Evolutionary conservation across 2,329 filamentous ascomycete genomes (phyloP).

Genomic region (Cercospora sp.): DNA sequence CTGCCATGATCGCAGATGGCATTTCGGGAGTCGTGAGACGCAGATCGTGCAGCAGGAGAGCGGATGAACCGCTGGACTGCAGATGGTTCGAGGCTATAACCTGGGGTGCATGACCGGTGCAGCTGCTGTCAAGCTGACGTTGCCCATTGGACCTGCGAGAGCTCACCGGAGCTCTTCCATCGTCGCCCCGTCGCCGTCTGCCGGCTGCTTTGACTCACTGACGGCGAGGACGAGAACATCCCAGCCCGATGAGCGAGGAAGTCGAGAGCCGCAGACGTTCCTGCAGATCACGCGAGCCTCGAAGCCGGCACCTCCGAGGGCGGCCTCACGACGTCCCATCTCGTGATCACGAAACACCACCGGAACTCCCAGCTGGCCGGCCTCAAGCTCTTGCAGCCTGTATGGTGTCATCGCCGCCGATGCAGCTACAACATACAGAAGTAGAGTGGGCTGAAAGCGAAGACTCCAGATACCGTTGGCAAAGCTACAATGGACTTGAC

Average conservation of each 20-base stretch:
- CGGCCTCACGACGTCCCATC: background rate
- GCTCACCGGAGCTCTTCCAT: conserved; percentile 1
- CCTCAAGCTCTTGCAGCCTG: background rate
- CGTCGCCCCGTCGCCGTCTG: background rate
- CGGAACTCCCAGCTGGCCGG: background rate
- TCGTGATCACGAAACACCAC: background rate
- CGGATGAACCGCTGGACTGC: background rate
- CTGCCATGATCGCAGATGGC: conserved; percentile 22
- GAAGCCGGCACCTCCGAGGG: background rate
- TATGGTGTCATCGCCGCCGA: background rate
- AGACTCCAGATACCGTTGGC: background rate
- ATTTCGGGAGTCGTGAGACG: background rate
- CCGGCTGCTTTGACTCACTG: background rate
- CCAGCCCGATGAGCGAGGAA: background rate
- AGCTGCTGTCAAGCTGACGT: background rate
- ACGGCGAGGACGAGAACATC: background rate
- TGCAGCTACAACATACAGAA: background rate
- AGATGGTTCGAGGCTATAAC: conserved; percentile 1
- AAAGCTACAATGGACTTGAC: background rate
- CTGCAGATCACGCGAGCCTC: background rate
- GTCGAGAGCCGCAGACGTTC: background rate
- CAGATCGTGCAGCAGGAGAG: conserved; percentile 7
- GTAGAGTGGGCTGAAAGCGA: background rate
- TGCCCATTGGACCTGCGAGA: background rate
- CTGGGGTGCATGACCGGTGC: conserved; percentile 6